A percentile compares a stretch with the other conserved stretches of the same genome.
phyloP scores from a whole-genome alignment of 2,329 filamentous ascomycete genomes.

The Tricladium varicosporioides region DNA sequence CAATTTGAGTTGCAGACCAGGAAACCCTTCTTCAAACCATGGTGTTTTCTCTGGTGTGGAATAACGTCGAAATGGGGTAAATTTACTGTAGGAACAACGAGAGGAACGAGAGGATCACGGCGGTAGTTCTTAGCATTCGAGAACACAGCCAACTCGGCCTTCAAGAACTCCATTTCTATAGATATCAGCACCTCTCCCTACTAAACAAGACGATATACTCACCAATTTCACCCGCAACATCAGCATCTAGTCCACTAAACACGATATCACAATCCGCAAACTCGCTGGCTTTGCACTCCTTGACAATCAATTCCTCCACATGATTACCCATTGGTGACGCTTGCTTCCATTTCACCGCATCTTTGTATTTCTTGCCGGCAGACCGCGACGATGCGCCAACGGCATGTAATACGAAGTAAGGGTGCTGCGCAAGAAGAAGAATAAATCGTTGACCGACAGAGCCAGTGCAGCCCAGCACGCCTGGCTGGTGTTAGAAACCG shows the following conservation, averaged over 20 bases:
- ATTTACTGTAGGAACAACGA: constrained; percentile 95
- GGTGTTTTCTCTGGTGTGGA: constrained; percentile 76
- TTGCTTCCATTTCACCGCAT: constrained; percentile 96
- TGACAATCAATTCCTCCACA: constrained; percentile 77
- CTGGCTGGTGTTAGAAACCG: constrained; percentile 35
- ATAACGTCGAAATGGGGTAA: constrained; percentile 83
- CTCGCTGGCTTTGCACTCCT: constrained; percentile 77
- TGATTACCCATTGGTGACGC: constrained; percentile 73
- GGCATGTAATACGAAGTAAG: constrained; percentile 80
- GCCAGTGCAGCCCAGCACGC: constrained; percentile 86
- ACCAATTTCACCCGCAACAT: constrained; percentile 92
- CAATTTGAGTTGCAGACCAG: constrained; percentile 98
- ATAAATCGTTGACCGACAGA: constrained; percentile 96
- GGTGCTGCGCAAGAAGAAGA: constrained; percentile 83
- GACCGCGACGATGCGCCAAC: constrained; percentile 87
- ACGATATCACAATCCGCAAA: constrained; percentile 91
- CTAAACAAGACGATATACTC: constrained; percentile 31
- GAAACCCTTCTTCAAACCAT: constrained; percentile 78
- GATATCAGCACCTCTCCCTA: constrained; percentile 10
- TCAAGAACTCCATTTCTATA: constrained; percentile 84
- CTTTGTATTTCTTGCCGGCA: constrained; percentile 89
- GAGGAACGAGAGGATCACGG: constrained; percentile 81
- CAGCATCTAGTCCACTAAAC: constrained; percentile 88
- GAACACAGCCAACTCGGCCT: constrained; percentile 86
- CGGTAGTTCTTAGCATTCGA: constrained; percentile 98